Evolutionary conservation across 768 basidiomycete genomes (phyloP), one percentile per base, ranked within the genome.

Genomic region (Hygrocybe punicea): DNA sequence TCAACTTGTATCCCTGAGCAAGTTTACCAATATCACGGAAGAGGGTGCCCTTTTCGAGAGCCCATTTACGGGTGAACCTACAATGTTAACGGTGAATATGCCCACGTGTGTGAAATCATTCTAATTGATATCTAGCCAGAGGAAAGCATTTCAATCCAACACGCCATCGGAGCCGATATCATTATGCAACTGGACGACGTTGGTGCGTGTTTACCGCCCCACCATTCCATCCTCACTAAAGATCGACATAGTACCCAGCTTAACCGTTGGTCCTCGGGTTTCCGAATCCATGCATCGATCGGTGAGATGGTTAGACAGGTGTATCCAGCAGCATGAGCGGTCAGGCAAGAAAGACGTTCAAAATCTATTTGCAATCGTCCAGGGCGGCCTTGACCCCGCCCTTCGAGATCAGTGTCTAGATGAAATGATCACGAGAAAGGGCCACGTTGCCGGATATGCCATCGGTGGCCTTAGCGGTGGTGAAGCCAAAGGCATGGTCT

Each of bases 141-240:
- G 73, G 89, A 93, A 76, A 91, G 89, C 63, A 93, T 95, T 40
- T 84, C 85, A 14, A 89, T 93, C 64, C 92, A 96, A 67, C 93
- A 96, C 66, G 79, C 87, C 7, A 93, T 96, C 42, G 92, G 93
- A 5, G 90, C 87, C 24, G 93, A 96, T 67, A 96, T 96, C 58
- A 92, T 96, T 59, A 95, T 96, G 93, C 93, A 92, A 68, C 79
- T 93, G 16, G 92, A 94, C 68, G 92, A 94, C 70, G 92, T 94
- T 51, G 91, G 91, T 87, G 63, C 69, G 85, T 74, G 44, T 21
- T 37, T 51, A 6, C 48, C 49, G 55, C 57, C 42, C 25, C 36
- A 48, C 24, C 42, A 53, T 23, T 0, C 36, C 34, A 55, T 53
- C 23, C 50, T 1, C 47, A 40, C 58, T 39, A 53, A 48, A 55